Base-by-base conservation (phyloP, 2,329 filamentous ascomycete genomes). In the Ophiostoma quercus region DNA sequence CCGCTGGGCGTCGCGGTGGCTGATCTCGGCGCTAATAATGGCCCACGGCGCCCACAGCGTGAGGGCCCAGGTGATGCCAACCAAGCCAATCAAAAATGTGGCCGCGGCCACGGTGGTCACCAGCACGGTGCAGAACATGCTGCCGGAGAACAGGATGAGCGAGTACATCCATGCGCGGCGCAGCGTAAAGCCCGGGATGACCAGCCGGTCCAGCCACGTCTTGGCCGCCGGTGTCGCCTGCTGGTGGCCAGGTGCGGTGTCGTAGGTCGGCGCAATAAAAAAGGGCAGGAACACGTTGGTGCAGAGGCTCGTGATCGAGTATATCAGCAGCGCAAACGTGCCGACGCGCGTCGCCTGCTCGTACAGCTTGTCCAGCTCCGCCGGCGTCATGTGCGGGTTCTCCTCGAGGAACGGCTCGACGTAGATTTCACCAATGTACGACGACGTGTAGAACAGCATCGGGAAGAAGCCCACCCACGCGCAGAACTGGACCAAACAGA, bases 401-500 rank as follows among this genome's bases (percentile, higher is more conserved):
- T 86, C 82, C 73, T 88, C 84, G 68, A 97, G 88, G 74, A 86
- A 91, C 0, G 92, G 92, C 76, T 97, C 90, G 22, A 92, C 91
- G 75, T 97, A 97, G 70, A 98, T 91, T 77, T 97, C 92, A 72
- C 92, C 94, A 74, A 97, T 90, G 78, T 95, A 98, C 22, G 92
- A 96, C 1, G 93, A 96, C 5, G 92, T 92, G 81, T 98, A 98
- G 80, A 96, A 97, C 2, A 98, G 84, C 78, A 97, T 93, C 0
- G 94, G 94, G 76, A 97, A 98, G 87, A 94, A 97, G 68, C 92
- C 94, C 70, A 97, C 89, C 94, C 94, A 98, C 5, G 92, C 92
- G 72, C 89, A 94, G 74, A 94, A 88, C 77, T 95, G 91, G 0
- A 94, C 90, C 73, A 88, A 82, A 76, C 94, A 97, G 51, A 97